A percentile compares a stretch with the other conserved stretches of the same genome.
Conservation (phyloP, 1,139 yeast species). For the Geotrichum reessii region DNA sequence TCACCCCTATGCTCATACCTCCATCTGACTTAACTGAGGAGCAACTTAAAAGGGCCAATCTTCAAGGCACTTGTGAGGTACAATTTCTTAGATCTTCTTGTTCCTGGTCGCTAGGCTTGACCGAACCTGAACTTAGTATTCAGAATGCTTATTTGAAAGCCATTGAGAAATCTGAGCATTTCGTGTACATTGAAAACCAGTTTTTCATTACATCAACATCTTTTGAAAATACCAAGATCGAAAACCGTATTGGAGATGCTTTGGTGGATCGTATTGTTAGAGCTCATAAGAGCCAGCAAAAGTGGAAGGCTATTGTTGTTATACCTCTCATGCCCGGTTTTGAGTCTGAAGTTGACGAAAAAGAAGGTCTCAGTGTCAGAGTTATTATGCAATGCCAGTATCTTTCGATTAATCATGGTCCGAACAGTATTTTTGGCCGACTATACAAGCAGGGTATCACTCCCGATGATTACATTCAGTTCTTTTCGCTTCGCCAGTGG, state of each 20-base stretch:
- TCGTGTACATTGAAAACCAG: constrained; percentile 90
- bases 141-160: constrained; percentile 87
- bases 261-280: constrained; percentile 87
- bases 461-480: constrained; percentile 87
- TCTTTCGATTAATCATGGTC: constrained; percentile 87
- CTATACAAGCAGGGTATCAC: constrained; percentile 67
- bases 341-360: constrained; percentile 86
- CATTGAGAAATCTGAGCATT: constrained; percentile 88
- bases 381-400: constrained; percentile 96
- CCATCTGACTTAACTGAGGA: constrained; percentile 80
- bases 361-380: constrained; percentile 90
- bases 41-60: constrained; percentile 57
- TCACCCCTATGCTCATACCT: constrained; percentile 86
- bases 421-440: constrained; percentile 81
- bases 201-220: constrained; percentile 85
- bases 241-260: constrained; percentile 93
- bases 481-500: constrained; percentile 92
- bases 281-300: constrained; percentile 70
- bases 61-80: constrained; percentile 85
- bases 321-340: constrained; percentile 98
- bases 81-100: constrained; percentile 88
- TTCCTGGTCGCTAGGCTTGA: constrained; percentile 85
- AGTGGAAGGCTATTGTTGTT: constrained; percentile 85
- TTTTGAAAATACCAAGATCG: constrained; percentile 67
- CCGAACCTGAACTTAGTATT: constrained; percentile 80